Evolutionary conservation across 78 protist species (phyloP).

Genomic region (Dictyostelium capitatum): DNA sequence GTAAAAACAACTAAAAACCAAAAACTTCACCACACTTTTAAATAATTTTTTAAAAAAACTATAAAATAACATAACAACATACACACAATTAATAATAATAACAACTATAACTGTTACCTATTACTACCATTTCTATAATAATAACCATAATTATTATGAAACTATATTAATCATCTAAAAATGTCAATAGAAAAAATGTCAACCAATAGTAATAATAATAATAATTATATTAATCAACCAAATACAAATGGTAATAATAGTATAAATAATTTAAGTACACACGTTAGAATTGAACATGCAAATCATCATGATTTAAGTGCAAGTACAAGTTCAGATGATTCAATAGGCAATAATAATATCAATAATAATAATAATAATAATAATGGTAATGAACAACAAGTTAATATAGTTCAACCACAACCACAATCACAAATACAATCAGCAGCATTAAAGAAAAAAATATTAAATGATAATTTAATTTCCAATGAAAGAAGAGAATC

Average conservation of each 20-base stretch:
- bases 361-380: neutral
- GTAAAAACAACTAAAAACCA: too few relatives aligned
- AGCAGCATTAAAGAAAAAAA: neutral
- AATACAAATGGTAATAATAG: neutral
- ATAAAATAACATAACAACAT: too few relatives aligned
- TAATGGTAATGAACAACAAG: neutral
- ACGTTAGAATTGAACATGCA: conserved; percentile 2
- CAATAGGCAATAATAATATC: too few relatives aligned
- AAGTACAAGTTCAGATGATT: neutral
- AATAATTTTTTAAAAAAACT: too few relatives aligned
- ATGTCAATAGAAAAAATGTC: neutral
- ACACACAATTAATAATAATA: too few relatives aligned
- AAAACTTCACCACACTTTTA: too few relatives aligned
- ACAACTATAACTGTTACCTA: too few relatives aligned
- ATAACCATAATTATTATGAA: too few relatives aligned
- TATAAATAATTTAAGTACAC: neutral
- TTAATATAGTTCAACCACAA: neutral
- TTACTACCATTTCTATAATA: too few relatives aligned
- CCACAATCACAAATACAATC: neutral
- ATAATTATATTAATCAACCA: neutral
- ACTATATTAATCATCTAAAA: too few relatives aligned
- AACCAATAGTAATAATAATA: neutral
- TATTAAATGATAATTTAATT: neutral
- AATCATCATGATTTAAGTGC: neutral
- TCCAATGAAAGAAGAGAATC: conserved; percentile 41